Evolutionary conservation across 305 asterid species (phyloP).

Genomic region (Solanum hybrid): DNA sequence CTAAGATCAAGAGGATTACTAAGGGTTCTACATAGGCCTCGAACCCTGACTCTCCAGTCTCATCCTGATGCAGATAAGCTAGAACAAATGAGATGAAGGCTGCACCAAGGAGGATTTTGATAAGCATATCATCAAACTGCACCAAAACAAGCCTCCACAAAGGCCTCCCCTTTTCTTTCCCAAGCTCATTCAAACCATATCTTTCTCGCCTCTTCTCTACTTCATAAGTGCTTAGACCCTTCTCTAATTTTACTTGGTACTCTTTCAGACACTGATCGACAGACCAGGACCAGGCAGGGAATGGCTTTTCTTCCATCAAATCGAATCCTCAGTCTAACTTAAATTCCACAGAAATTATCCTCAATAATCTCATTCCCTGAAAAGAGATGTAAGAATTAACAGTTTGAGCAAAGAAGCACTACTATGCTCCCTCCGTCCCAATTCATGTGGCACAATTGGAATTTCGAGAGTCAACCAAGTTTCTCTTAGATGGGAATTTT

Average conservation of each 20-base stretch:
- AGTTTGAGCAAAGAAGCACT: neutral
- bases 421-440: neutral
- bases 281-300: conserved; percentile 74
- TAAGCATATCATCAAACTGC: conserved; percentile 80
- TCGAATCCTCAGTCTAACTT: conserved; percentile 21
- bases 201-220: conserved; percentile 54
- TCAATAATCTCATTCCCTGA: conserved; percentile 1
- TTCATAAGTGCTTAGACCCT: conserved; percentile 58
- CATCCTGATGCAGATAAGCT: conserved; percentile 54
- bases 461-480: neutral
- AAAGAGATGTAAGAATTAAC: neutral
- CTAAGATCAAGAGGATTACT: conserved; percentile 62
- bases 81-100: conserved; percentile 68
- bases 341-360: neutral
- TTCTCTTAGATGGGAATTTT: too few relatives aligned
- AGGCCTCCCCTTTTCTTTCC: conserved; percentile 69
- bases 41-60: conserved; percentile 35
- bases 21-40: conserved; percentile 81
- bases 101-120: conserved; percentile 69
- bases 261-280: conserved; percentile 72
- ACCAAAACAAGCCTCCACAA: conserved; percentile 67
- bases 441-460: neutral
- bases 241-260: conserved; percentile 57
- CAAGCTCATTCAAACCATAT: conserved; percentile 69
- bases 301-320: conserved; percentile 31